Conservation (phyloP, 2,329 filamentous ascomycete genomes). For the Nemania abortiva region DNA sequence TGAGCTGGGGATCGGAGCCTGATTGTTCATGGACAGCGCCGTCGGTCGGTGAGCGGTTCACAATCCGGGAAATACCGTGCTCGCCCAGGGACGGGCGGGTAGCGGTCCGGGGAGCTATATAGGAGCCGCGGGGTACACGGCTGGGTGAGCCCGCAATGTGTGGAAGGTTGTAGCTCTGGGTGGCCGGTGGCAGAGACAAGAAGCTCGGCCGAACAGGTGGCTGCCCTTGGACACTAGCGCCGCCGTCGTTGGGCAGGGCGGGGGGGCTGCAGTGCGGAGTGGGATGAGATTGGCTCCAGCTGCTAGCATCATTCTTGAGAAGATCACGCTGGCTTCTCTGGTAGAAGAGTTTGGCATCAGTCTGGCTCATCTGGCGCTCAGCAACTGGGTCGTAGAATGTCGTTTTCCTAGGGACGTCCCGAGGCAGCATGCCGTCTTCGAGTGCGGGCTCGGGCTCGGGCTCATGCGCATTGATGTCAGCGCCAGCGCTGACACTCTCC, state of each 20-base stretch:
- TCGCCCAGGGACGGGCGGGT: constrained; percentile 50
- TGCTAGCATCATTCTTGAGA: constrained; percentile 53
- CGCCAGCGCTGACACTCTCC: constrained; percentile 35
- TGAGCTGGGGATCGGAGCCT: constrained; percentile 39
- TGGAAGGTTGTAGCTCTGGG: constrained; percentile 51
- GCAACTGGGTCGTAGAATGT: constrained; percentile 94
- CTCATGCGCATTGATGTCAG: constrained; percentile 49
- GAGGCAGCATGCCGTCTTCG: constrained; percentile 68
- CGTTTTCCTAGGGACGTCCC: constrained; percentile 76
- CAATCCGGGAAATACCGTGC: constrained; percentile 34
- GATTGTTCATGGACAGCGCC: constrained; percentile 32
- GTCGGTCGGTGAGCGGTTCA: constrained; percentile 35
- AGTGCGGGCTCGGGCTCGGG: constrained; percentile 47
- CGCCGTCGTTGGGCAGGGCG: constrained; percentile 47
- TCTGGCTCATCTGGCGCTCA: constrained; percentile 93
- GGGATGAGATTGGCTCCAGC: constrained; percentile 55
- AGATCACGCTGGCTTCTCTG: constrained; percentile 82
- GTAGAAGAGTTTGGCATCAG: constrained; percentile 96
- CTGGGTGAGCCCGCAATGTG: constrained; percentile 46
- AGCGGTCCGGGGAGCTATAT: constrained; percentile 50
- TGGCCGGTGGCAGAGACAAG: constrained; percentile 46
- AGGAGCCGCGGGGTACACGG: constrained; percentile 38
- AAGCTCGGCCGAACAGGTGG: constrained; percentile 48
- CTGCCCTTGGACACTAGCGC: constrained; percentile 30
- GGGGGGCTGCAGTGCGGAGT: constrained; percentile 62